A percentile compares a stretch with the other conserved stretches of the same genome.
phyloP scores from a whole-genome alignment of 2,329 filamentous ascomycete genomes.

The Nectriaceae sp. region DNA sequence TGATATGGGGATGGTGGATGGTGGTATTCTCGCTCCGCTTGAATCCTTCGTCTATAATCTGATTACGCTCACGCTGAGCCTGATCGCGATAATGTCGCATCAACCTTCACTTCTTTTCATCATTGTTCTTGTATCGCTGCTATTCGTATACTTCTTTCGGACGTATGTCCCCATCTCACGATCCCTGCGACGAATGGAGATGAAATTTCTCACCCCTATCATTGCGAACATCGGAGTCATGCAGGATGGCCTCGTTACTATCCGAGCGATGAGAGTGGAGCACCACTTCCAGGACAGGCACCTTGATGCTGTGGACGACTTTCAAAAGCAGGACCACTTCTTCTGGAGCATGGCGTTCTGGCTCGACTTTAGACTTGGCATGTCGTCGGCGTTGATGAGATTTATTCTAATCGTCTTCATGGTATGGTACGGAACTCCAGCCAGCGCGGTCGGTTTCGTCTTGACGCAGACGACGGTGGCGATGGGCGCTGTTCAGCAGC shows the following conservation, averaged over 20 bases:
- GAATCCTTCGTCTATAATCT: constrained; percentile 69
- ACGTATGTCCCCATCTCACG: constrained; percentile 82
- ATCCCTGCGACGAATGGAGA: constrained; percentile 79
- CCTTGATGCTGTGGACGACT: constrained; percentile 79
- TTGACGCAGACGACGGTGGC: constrained; percentile 55
- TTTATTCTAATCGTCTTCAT: constrained; percentile 75
- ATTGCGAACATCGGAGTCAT: constrained; percentile 93
- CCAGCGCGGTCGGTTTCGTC: constrained; percentile 82
- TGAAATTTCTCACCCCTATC: constrained; percentile 84
- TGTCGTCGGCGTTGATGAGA: constrained; percentile 67
- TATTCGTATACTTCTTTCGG: constrained; percentile 74
- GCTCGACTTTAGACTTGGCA: constrained; percentile 74
- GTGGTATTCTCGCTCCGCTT: constrained; percentile 76
- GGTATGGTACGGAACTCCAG: constrained; percentile 71
- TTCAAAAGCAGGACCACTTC: constrained; percentile 95
- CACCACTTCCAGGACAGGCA: constrained; percentile 78
- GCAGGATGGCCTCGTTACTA: constrained; percentile 81
- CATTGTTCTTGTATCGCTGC: constrained; percentile 64
- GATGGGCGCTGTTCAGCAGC: constrained; percentile 42
- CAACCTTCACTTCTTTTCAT: constrained; percentile 78
- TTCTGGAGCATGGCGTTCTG: constrained; percentile 89
- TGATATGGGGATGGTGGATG: constrained; percentile 87
- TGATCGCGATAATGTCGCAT: constrained; percentile 76
- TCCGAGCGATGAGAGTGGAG: constrained; percentile 80
- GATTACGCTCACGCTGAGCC: constrained; percentile 71